Base-by-base conservation (phyloP, 495 filamentous ascomycete genomes). In the Aspergillus saccharolyticus region DNA sequence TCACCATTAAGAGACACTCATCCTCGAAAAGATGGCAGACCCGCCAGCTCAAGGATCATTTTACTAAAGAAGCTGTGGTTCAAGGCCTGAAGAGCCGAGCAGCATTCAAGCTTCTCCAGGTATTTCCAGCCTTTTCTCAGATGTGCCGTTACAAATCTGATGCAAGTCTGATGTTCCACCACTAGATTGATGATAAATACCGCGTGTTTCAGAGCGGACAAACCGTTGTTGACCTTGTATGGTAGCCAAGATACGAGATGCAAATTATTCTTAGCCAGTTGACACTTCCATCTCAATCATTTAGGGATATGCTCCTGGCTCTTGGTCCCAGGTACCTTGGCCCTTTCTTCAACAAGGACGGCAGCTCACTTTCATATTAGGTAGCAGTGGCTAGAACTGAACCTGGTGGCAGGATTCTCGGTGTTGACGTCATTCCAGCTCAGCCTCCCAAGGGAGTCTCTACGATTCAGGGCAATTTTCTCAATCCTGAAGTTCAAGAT, bases 381-480 rank as follows among this genome's bases (percentile, higher is more conserved):
- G 91, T 97, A n/a, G 95, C 94, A 7, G 74, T 89, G 2, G 85
- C 86, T 55, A 81, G 82, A 6, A 95, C 89, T 2, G 72, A 79
- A 53, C 93, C 94, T 0, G 69, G 79, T 44, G 93, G 94, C 0
- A 82, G 86, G 20, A 84, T 98, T 14, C 67, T 98, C 17, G 94
- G 94, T 8, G 90, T 98, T 63, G 94, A 98, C 66, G 81, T 97
- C 21, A 90, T 97, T 47, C 94, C 95, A 16, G 88, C 91, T 0
- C 85, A 89, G 69, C 94, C 95, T 16, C 92, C 93, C 0, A 84
- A 79, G 66, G 94, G 95, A 2, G 90, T 93, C 0, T 93, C 89
- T 18, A 89, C 91, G 4, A 89, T 98, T 19, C 94, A 98, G 70
- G 94, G 94, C 17, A 89, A 97, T 63, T 97, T 98, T 63, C 78